Conservation (phyloP, 345 rosid genomes). For the Acer negundo region DNA sequence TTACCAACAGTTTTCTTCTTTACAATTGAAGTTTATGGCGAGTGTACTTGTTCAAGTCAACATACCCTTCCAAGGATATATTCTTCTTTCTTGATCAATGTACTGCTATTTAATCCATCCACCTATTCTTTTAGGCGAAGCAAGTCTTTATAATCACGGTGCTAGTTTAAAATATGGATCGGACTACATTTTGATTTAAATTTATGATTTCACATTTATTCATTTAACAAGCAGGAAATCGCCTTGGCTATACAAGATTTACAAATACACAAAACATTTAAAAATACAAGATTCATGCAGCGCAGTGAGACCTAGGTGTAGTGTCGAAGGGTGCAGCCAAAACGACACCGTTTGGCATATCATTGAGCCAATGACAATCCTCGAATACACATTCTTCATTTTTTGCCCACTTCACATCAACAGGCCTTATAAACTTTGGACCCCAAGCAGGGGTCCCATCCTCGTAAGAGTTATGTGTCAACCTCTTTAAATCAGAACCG, state of each 20-base stretch:
- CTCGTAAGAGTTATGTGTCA: constrained; percentile 79
- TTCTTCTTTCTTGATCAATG: background rate
- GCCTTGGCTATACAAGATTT: too few relatives aligned
- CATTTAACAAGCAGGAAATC: too few relatives aligned
- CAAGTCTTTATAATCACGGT: too few relatives aligned
- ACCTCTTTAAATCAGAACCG: constrained; percentile 69
- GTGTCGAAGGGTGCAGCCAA: too few relatives aligned
- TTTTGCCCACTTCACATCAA: constrained; percentile 46
- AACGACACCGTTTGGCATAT: constrained; percentile 34
- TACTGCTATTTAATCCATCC: too few relatives aligned
- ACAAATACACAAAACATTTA: too few relatives aligned
- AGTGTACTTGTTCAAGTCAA: background rate
- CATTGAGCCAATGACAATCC: constrained; percentile 75
- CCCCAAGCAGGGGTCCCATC: constrained; percentile 92
- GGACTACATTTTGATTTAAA: too few relatives aligned
- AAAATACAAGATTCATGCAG: too few relatives aligned
- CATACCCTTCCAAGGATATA: background rate
- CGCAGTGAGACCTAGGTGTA: too few relatives aligned
- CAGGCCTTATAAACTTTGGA: constrained; percentile 49
- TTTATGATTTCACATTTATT: too few relatives aligned
- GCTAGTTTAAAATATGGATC: too few relatives aligned
- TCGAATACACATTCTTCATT: constrained; percentile 55
- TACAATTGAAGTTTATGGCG: background rate
- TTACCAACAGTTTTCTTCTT: background rate
- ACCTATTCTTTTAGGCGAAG: too few relatives aligned